phyloP scores from a whole-genome alignment of 2,329 filamentous ascomycete species.

The Aureobasidium musti region DNA sequence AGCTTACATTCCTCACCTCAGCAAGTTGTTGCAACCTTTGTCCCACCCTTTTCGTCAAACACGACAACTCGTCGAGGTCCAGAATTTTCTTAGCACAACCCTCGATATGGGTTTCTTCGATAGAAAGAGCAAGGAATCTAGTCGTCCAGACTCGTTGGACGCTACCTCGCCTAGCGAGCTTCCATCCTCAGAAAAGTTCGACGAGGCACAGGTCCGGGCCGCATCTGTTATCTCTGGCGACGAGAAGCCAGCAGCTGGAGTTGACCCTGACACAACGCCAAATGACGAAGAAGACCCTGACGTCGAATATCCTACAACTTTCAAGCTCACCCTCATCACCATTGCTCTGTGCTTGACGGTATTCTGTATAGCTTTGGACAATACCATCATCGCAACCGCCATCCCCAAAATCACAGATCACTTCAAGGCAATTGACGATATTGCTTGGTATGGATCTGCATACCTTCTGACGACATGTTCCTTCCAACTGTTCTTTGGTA shows the following conservation, averaged over 20 bases:
- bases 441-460: conserved; percentile 41
- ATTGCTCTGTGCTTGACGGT: conserved; percentile 43
- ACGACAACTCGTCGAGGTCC: neutral
- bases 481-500: conserved; percentile 33
- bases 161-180: conserved; percentile 1
- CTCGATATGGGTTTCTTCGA: conserved; percentile 27
- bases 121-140: conserved; percentile 1
- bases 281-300: conserved; percentile 34
- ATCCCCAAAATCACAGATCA: conserved; percentile 37
- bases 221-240: conserved; percentile 16
- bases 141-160: neutral
- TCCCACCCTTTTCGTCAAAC: conserved; percentile 3
- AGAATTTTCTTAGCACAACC: neutral
- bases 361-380: conserved; percentile 39
- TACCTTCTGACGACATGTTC: conserved; percentile 49
- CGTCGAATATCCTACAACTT: conserved; percentile 42
- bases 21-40: conserved; percentile 2
- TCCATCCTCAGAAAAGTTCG: conserved; percentile 8
- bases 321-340: conserved; percentile 42
- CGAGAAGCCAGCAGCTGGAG: neutral
- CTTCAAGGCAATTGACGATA: conserved; percentile 34
- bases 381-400: conserved; percentile 42
- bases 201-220: conserved; percentile 4
- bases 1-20: conserved; percentile 16
- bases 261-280: neutral